phyloP scores from a whole-genome alignment of 1,284 basidiomycete species.

The Wallemia ichthyophaga region DNA sequence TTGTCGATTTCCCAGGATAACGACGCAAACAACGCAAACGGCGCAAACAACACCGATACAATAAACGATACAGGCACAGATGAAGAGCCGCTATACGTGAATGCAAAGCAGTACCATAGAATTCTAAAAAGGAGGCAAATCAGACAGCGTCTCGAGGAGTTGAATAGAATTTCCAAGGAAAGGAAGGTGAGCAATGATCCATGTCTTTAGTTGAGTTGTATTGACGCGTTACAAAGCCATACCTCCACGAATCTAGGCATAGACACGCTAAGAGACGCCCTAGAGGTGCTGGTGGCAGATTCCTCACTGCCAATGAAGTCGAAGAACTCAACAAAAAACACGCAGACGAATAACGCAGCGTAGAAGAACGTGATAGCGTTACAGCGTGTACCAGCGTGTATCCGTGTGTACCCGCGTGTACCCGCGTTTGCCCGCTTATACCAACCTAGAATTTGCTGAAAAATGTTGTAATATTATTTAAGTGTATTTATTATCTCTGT shows the following conservation, averaged over 20 bases:
- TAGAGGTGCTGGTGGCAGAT: conserved; percentile 79
- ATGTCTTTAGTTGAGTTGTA: background rate
- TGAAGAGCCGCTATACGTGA: conserved; percentile 85
- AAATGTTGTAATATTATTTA: background rate
- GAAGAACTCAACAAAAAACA: conserved; percentile 17
- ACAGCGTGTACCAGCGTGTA: too few relatives aligned
- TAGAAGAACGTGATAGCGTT: background rate
- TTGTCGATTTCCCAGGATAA: too few relatives aligned
- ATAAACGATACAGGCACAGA: conserved; percentile 24
- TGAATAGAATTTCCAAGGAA: conserved; percentile 63
- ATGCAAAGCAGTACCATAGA: conserved; percentile 88
- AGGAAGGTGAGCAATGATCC: conserved; percentile 35
- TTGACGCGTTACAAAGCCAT: conserved; percentile 30
- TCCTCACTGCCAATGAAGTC: conserved; percentile 81
- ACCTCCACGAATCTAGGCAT: conserved; percentile 86
- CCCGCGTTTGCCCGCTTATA: too few relatives aligned
- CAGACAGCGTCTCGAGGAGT: conserved; percentile 58
- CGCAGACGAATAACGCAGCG: conserved; percentile 7
- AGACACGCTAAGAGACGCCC: conserved; percentile 92
- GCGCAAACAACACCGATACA: too few relatives aligned
- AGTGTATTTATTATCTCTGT: background rate
- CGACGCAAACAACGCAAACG: too few relatives aligned
- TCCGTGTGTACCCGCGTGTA: too few relatives aligned
- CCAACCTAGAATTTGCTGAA: background rate
- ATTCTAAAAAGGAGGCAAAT: conserved; percentile 75